Evolutionary conservation across 345 rosid species (phyloP).

Genomic region (Leavenworthia alabamica): DNA sequence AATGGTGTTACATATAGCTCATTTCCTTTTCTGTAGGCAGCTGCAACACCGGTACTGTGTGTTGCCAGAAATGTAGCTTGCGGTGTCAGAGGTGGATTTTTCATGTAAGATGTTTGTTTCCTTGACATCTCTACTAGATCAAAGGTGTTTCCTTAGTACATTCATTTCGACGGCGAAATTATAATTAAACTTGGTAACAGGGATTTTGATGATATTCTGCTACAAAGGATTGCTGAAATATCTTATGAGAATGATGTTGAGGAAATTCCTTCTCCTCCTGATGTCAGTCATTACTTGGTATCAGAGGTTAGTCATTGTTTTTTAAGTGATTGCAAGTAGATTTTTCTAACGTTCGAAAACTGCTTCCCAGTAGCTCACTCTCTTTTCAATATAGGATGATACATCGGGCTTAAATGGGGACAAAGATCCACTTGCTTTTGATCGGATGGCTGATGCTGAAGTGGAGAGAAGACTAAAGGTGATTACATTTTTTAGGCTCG

Average conservation of each 20-base stretch:
- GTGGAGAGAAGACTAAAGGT: slow-evolving; percentile 88
- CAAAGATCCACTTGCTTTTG: slow-evolving; percentile 65
- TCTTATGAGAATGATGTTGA: slow-evolving; percentile 73
- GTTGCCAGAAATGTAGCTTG: no score
- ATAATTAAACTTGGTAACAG: slow-evolving; percentile 42
- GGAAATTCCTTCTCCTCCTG: slow-evolving; percentile 80
- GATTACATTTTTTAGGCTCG: slow-evolving; percentile 1
- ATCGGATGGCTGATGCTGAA: slow-evolving; percentile 83
- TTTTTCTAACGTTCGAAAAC: neutral
- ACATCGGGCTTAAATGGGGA: slow-evolving; percentile 51
- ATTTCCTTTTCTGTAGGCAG: no score
- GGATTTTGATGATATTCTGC: slow-evolving; percentile 87
- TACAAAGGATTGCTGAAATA: slow-evolving; percentile 67
- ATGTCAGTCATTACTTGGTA: slow-evolving; percentile 87
- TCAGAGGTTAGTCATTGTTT: slow-evolving; percentile 64
- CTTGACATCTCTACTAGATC: no score
- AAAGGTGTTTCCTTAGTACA: no score
- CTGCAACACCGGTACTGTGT: no score
- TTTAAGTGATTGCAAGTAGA: slow-evolving; percentile 1
- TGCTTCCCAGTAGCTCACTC: slow-evolving; percentile 14
- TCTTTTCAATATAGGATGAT: slow-evolving; percentile 60
- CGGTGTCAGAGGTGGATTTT: no score
- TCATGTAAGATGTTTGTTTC: no score
- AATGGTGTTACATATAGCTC: no score
- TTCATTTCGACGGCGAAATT: slow-evolving; percentile 17